Percentiles rank a stretch among this genome's conserved stretches.
Conservation (phyloP, 1,284 basidiomycete genomes). For the Athelia sp. region DNA sequence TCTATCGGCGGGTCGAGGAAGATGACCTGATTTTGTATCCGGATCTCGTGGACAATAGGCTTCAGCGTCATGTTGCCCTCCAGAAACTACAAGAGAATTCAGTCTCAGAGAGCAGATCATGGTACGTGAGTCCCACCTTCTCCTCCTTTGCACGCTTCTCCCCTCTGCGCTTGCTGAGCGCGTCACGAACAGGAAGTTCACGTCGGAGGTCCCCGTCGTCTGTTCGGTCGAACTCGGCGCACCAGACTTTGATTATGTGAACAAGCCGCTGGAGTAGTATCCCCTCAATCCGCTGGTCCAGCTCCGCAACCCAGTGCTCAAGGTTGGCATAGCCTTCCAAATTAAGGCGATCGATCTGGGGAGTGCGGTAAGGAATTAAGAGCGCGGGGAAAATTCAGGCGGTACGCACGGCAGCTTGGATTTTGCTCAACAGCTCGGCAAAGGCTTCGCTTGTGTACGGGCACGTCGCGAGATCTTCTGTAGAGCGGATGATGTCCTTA, state of each 20-base stretch:
- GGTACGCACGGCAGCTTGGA: conserved; percentile 78
- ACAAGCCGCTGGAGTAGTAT: conserved; percentile 78
- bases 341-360: conserved; percentile 88
- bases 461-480: conserved; percentile 87
- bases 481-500: conserved; percentile 76
- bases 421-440: conserved; percentile 67
- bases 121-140: conserved; percentile 41
- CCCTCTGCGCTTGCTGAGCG: conserved; percentile 54
- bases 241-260: conserved; percentile 85
- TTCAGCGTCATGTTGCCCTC: conserved; percentile 72
- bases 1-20: conserved; percentile 98
- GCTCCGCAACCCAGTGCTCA: conserved; percentile 90
- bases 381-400: not conserved
- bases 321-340: conserved; percentile 96
- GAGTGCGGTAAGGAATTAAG: not conserved
- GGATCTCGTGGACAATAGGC: conserved; percentile 88
- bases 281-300: conserved; percentile 84
- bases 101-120: not conserved
- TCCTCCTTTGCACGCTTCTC: conserved; percentile 71
- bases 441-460: conserved; percentile 83
- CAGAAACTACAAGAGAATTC: conserved; percentile 39
- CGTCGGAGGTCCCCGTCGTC: conserved; percentile 62
- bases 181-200: conserved; percentile 48
- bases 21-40: conserved; percentile 98
- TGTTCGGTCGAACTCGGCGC: conserved; percentile 72